Conservation (phyloP, 352 stramenopile genomes). For the Globisporangium paddicum region DNA sequence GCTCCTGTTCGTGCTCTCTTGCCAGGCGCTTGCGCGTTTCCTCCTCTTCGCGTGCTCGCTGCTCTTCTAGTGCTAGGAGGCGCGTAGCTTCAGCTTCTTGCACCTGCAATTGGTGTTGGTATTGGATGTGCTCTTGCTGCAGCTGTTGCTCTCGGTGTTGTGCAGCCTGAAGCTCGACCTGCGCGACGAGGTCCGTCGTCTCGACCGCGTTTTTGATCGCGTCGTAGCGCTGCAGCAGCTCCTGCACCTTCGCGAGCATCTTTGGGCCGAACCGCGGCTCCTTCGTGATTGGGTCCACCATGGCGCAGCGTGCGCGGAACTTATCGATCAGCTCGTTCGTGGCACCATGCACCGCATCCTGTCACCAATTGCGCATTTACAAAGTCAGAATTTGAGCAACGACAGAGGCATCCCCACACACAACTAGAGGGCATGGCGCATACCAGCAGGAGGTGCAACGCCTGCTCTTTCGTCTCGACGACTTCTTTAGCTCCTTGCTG, state of each 20-base stretch:
- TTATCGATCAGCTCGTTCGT: conserved; percentile 36
- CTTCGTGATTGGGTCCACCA: conserved; percentile 71
- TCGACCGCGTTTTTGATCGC: conserved; percentile 26
- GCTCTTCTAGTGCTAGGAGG: conserved; percentile 5
- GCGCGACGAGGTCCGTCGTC: conserved; percentile 19
- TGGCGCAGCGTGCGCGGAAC: conserved; percentile 40
- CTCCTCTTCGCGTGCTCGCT: conserved; percentile 9
- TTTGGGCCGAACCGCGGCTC: conserved; percentile 70
- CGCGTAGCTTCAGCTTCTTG: conserved; percentile 2
- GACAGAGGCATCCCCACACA: not conserved
- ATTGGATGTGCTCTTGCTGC: conserved; percentile 17
- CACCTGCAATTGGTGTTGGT: conserved; percentile 12
- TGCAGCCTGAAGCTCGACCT: conserved; percentile 10
- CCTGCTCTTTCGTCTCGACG: not conserved
- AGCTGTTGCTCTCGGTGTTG: conserved; percentile 12
- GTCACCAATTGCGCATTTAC: conserved; percentile 1
- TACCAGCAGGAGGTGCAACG: conserved; percentile 5
- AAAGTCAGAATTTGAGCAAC: conserved; percentile 3
- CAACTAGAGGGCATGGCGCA: not conserved
- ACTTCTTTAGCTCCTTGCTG: not conserved
- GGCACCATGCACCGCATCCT: conserved; percentile 27
- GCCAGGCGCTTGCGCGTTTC: conserved; percentile 11
- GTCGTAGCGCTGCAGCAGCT: conserved; percentile 51
- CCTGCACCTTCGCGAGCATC: conserved; percentile 61
- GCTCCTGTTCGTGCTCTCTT: conserved; percentile 17